Evolutionary conservation across 78 protist species (phyloP).

Genomic region (Salpingoeca rosetta): DNA sequence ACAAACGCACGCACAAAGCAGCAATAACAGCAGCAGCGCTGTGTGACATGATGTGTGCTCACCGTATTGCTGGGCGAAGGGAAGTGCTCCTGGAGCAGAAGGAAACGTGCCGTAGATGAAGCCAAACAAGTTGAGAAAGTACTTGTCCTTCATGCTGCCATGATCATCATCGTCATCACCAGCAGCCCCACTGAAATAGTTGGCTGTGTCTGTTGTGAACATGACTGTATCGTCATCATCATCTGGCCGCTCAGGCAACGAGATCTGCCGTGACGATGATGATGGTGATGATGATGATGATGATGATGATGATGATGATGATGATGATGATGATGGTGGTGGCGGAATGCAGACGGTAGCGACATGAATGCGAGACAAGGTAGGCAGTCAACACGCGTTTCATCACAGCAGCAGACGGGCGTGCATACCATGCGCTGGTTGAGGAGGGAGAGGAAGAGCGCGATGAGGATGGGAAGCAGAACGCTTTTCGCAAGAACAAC

Average conservation of each 20-base stretch:
- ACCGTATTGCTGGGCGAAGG: neutral
- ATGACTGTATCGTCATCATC: neutral
- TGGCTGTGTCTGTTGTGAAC: neutral
- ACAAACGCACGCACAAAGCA: too few relatives aligned
- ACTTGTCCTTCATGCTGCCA: neutral
- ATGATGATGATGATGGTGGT: too few relatives aligned
- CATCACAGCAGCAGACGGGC: neutral
- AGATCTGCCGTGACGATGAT: too few relatives aligned
- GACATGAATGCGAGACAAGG: too few relatives aligned
- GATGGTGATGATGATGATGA: too few relatives aligned
- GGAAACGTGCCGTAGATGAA: neutral
- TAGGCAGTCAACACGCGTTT: too few relatives aligned
- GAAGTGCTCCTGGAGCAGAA: neutral
- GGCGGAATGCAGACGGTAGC: too few relatives aligned
- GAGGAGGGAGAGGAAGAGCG: neutral
- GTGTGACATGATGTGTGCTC: neutral
- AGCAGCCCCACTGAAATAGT: neutral
- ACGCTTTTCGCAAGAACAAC: neutral
- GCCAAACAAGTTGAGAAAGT: neutral
- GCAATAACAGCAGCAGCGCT: too few relatives aligned
- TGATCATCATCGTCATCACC: neutral
- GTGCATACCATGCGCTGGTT: neutral
- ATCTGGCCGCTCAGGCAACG: neutral
- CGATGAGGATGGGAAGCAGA: neutral
- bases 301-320: too few relatives aligned